Base-by-base conservation (phyloP, 1,284 basidiomycete genomes). In the Lentinula novae-zelandiae region DNA sequence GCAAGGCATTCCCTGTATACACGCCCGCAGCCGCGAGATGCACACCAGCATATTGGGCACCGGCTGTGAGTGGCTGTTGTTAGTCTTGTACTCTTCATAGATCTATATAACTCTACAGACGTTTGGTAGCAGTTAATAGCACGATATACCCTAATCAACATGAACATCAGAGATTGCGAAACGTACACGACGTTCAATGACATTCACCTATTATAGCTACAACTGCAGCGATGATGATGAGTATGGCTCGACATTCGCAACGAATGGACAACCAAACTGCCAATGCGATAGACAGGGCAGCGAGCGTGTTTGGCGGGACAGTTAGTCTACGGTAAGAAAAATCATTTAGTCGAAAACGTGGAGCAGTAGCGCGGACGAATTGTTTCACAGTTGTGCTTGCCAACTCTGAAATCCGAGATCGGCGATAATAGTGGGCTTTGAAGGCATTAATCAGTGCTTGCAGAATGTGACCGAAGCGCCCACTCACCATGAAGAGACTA, bases 11-110 rank as follows among this genome's bases (percentile, higher is more conserved):
- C 20, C 81, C 84, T 0, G 81, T 80, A 69, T 86, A 90, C 8
- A 87, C 76, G 1, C 87, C 87, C 0, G 82, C 78, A 31, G 83
- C 80, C 17, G 81, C 76, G 46, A 90, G 74, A 71, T 85, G 84
- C 1, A 87, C 78, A 9, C 86, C 83, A 7, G 82, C 78, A 65
- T 90, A 90, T 64, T 84, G 82, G 1, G 79, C 76, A 1, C 81
- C 83, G 27, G 84, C 79, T 75, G 27, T 12, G 64, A 48, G 13
- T 17, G 6, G 61, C 8, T 63, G 61, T 39, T 52, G 65, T 46
- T 62, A 5, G 34, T 65, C 31, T 38, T 38, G 36, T 34, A 33
- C 15, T 44, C 27, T 27, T 27, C 27, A 27, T 27, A 27, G 3
- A 6, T 0, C 40, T 50, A 56, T 55, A 46, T 27, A 31, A 38